Conservation (phyloP, 2,329 filamentous ascomycete species). For the Xylaria sp. region DNA sequence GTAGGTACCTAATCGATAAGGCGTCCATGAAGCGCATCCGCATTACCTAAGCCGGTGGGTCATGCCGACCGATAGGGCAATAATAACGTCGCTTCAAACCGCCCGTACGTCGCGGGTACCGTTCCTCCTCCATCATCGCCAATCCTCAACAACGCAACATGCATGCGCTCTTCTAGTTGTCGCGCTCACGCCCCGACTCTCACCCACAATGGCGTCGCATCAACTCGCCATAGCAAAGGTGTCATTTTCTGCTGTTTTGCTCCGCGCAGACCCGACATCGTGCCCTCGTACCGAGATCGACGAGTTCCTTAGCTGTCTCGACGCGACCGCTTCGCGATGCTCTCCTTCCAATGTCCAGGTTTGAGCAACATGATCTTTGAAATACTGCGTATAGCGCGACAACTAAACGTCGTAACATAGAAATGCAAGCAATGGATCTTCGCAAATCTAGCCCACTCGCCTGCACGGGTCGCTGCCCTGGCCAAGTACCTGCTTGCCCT, state of each 20-base stretch:
- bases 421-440: constrained; percentile 85
- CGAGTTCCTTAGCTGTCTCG: constrained; percentile 61
- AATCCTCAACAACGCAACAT: neutral
- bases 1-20: neutral
- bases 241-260: constrained; percentile 66
- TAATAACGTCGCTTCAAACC: neutral
- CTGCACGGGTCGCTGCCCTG: constrained; percentile 59
- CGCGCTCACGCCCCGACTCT: neutral
- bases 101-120: too few species aligned
- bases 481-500: constrained; percentile 71
- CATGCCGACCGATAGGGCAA: neutral
- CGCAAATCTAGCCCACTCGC: constrained; percentile 63
- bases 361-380: constrained; percentile 51
- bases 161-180: constrained; percentile 4
- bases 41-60: neutral
- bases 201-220: constrained; percentile 56
- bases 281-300: constrained; percentile 65
- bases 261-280: constrained; percentile 67
- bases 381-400: constrained; percentile 34
- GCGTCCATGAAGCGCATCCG: neutral
- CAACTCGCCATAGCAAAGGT: constrained; percentile 74
- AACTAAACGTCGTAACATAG: constrained; percentile 47
- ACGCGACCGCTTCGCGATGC: constrained; percentile 63
- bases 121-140: neutral
- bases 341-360: constrained; percentile 82